phyloP scores from a whole-genome alignment of 2,329 filamentous ascomycete species.

The Colletotrichum echinochloae region DNA sequence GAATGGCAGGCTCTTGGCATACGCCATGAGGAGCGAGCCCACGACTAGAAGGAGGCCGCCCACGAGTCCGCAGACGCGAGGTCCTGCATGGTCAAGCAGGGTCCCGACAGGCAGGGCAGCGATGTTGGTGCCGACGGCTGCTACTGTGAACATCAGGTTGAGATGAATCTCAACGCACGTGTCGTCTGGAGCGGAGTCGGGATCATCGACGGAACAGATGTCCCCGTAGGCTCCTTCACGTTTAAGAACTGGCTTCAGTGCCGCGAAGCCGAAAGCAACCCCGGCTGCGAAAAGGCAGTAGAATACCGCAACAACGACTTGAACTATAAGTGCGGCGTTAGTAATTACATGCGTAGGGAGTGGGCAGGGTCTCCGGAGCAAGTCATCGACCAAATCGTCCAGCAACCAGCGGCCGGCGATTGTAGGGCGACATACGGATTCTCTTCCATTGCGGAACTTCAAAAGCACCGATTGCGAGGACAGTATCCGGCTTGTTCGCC shows the following conservation, averaged over 20 bases:
- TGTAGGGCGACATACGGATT: conserved; percentile 55
- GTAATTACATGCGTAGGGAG: not conserved
- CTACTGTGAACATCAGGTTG: conserved; percentile 93
- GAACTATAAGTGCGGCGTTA: conserved; percentile 46
- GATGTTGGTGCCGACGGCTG: conserved; percentile 89
- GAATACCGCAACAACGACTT: conserved; percentile 52
- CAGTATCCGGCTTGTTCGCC: conserved; percentile 53
- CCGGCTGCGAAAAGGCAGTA: conserved; percentile 65
- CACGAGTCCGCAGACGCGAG: conserved; percentile 78
- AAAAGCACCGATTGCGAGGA: conserved; percentile 64
- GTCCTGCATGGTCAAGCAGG: conserved; percentile 85
- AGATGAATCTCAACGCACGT: conserved; percentile 71
- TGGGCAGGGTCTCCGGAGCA: not conserved
- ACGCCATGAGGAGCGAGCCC: conserved; percentile 80
- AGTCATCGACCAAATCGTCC: not conserved
- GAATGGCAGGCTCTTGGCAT: conserved; percentile 72
- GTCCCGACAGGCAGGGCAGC: conserved; percentile 87
- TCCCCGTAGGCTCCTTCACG: conserved; percentile 77
- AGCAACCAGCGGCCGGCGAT: not conserved
- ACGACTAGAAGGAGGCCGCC: conserved; percentile 75
- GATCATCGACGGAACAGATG: conserved; percentile 60
- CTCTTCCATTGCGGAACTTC: conserved; percentile 67
- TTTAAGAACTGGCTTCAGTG: conserved; percentile 84
- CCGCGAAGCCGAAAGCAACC: conserved; percentile 86
- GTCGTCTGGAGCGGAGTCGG: conserved; percentile 46